Conservation (phyloP, 208 protist genomes). For the Sergeia podlipaevii region DNA sequence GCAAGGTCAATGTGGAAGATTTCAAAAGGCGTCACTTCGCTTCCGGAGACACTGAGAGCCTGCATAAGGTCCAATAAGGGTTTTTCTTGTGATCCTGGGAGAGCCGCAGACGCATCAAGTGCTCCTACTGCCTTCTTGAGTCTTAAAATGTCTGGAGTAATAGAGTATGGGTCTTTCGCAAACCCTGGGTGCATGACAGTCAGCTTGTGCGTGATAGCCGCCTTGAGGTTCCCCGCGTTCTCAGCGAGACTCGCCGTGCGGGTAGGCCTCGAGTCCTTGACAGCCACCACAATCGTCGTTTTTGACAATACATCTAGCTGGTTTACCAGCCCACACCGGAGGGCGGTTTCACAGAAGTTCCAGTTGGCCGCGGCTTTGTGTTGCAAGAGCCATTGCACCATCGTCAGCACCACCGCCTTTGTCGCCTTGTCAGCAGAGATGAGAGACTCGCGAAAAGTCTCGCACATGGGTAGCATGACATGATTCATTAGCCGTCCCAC, state of each 20-base stretch:
- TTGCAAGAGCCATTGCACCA: constrained; percentile 81
- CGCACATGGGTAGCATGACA: constrained; percentile 69
- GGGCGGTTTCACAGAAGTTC: constrained; percentile 43
- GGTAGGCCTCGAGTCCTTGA: constrained; percentile 30
- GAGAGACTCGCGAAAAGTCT: constrained; percentile 73
- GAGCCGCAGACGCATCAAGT: background rate
- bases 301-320: constrained; percentile 44
- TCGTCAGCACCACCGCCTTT: constrained; percentile 76
- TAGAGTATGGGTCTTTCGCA: too few species aligned
- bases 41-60: constrained; percentile 20
- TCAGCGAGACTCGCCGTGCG: constrained; percentile 41
- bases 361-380: constrained; percentile 41
- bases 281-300: constrained; percentile 22
- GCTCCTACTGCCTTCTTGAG: constrained; percentile 7
- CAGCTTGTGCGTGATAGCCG: too few species aligned
- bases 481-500: constrained; percentile 37
- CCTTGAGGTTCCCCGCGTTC: constrained; percentile 27
- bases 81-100: constrained; percentile 19
- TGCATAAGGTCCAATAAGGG: constrained; percentile 24
- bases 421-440: constrained; percentile 69
- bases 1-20: constrained; percentile 36
- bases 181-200: too few species aligned
- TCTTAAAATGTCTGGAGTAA: background rate
- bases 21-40: constrained; percentile 45
- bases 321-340: constrained; percentile 62